Percentiles rank a stretch among this genome's conserved stretches.
These are phyloP conservation scores for Colletotrichum simmondsii DNA, from an alignment of 2,329 filamentous ascomycete genomes.

Conservation along the genomic window DNA sequence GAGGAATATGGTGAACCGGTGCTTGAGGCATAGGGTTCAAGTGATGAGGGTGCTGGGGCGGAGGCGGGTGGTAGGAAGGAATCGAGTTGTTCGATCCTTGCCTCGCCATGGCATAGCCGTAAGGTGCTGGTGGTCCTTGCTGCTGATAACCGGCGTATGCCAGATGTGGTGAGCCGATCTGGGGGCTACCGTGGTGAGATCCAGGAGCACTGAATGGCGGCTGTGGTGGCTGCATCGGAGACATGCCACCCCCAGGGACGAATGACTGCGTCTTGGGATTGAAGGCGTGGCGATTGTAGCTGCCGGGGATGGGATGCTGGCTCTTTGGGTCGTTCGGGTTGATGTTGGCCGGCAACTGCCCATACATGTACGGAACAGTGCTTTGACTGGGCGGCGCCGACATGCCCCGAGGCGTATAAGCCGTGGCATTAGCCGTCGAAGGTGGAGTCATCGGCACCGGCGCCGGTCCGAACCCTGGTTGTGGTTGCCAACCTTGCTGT, in stretches of 20 bases:
- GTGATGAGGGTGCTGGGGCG: conserved; percentile 49
- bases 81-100: conserved; percentile 67
- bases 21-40: conserved; percentile 48
- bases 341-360: conserved; percentile 78
- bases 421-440: conserved; percentile 37
- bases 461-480: conserved; percentile 46
- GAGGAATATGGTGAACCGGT: conserved; percentile 46
- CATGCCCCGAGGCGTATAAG: conserved; percentile 43
- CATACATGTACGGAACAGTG: conserved; percentile 76
- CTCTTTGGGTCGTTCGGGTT: conserved; percentile 78
- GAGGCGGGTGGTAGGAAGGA: conserved; percentile 59
- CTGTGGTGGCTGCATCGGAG: conserved; percentile 58
- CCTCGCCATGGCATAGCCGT: conserved; percentile 66
- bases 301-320: conserved; percentile 86
- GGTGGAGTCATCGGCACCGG: conserved; percentile 41
- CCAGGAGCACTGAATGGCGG: conserved; percentile 59
- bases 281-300: conserved; percentile 85
- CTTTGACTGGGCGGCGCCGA: conserved; percentile 35
- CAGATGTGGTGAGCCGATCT: conserved; percentile 62
- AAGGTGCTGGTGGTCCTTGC: conserved; percentile 56
- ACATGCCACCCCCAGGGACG: conserved; percentile 69
- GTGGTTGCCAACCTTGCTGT: conserved; percentile 46
- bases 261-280: conserved; percentile 96
- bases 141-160: conserved; percentile 61
- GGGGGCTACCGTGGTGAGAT: conserved; percentile 64